phyloP scores from a whole-genome alignment of 768 basidiomycete genomes.

The Tricholoma flavovirens region DNA sequence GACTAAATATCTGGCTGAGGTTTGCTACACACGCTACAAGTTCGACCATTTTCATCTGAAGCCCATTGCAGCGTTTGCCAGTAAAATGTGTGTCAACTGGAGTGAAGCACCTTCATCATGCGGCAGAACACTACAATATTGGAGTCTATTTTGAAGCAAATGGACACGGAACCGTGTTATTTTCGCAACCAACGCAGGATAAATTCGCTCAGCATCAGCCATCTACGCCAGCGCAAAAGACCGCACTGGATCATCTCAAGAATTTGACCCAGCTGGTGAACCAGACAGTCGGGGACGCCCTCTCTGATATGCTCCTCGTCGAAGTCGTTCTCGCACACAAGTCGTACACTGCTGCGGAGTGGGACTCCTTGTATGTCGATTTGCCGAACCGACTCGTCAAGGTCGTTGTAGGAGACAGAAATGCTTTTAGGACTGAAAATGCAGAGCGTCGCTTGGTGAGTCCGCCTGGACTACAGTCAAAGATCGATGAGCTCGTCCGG shows the following conservation, averaged over 20 bases:
- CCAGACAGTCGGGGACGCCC: conserved; percentile 95
- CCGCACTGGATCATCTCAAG: conserved; percentile 69
- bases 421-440: conserved; percentile 83
- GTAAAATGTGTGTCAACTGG: conserved; percentile 95
- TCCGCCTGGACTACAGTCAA: conserved; percentile 74
- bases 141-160: conserved; percentile 99
- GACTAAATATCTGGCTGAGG: conserved; percentile 84
- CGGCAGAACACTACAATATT: conserved; percentile 87
- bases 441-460: conserved; percentile 85
- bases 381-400: conserved; percentile 94
- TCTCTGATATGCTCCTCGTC: conserved; percentile 94
- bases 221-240: conserved; percentile 75
- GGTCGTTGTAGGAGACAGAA: conserved; percentile 79
- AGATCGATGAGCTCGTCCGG: conserved; percentile 74
- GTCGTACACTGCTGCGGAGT: conserved; percentile 75
- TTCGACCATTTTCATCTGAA: conserved; percentile 2
- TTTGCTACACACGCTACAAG: conserved; percentile 27
- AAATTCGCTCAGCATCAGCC: conserved; percentile 61
- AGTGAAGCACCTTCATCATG: conserved; percentile 97
- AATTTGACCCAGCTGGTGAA: conserved; percentile 86
- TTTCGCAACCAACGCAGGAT: conserved; percentile 71
- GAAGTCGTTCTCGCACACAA: conserved; percentile 89
- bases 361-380: conserved; percentile 92
- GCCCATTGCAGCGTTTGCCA: conserved; percentile 67
- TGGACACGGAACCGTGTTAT: conserved; percentile 95